phyloP scores from a whole-genome alignment of 2,329 filamentous ascomycete species.

The Fusarium setosum region DNA sequence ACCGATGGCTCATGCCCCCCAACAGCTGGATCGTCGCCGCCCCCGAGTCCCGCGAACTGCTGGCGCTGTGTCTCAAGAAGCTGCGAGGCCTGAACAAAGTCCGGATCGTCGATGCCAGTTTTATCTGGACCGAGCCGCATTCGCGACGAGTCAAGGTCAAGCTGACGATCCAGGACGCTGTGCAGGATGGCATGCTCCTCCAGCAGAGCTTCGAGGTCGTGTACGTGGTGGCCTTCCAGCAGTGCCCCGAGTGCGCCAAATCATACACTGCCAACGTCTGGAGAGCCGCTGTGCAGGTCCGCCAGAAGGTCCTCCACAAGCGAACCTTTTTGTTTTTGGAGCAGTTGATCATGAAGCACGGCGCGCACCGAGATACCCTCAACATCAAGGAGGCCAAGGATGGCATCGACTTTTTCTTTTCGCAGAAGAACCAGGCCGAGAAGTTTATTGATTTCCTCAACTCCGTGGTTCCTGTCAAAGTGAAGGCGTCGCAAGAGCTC shows the following conservation, averaged over 20 bases:
- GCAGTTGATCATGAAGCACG: slow-evolving; percentile 95
- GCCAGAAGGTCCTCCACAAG: slow-evolving; percentile 98
- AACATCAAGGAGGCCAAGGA: slow-evolving; percentile 98
- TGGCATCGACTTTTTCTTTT: slow-evolving; percentile 96
- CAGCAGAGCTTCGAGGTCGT: slow-evolving; percentile 97
- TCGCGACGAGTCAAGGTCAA: slow-evolving; percentile 93
- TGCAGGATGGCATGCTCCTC: slow-evolving; percentile 73
- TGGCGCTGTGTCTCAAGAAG: slow-evolving; percentile 91
- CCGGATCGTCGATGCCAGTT: slow-evolving; percentile 93
- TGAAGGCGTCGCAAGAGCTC: slow-evolving; percentile 83
- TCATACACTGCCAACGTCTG: slow-evolving; percentile 97
- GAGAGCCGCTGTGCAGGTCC: slow-evolving; percentile 92
- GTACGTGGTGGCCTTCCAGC: slow-evolving; percentile 89
- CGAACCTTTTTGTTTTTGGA: slow-evolving; percentile 79
- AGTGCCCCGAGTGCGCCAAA: slow-evolving; percentile 95
- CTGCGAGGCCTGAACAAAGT: slow-evolving; percentile 88
- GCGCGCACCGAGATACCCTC: slow-evolving; percentile 90
- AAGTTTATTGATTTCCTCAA: slow-evolving; percentile 92
- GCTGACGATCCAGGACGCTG: slow-evolving; percentile 85
- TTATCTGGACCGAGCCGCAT: slow-evolving; percentile 99
- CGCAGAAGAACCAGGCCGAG: slow-evolving; percentile 89
- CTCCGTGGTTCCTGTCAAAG: slow-evolving; percentile 81
- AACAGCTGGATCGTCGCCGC: slow-evolving; percentile 85
- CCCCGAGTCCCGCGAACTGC: slow-evolving; percentile 90
- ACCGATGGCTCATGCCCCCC: slow-evolving; percentile 91